Evolutionary conservation across 768 basidiomycete genomes (phyloP).

Genomic region (Hemileccinum impolitum): DNA sequence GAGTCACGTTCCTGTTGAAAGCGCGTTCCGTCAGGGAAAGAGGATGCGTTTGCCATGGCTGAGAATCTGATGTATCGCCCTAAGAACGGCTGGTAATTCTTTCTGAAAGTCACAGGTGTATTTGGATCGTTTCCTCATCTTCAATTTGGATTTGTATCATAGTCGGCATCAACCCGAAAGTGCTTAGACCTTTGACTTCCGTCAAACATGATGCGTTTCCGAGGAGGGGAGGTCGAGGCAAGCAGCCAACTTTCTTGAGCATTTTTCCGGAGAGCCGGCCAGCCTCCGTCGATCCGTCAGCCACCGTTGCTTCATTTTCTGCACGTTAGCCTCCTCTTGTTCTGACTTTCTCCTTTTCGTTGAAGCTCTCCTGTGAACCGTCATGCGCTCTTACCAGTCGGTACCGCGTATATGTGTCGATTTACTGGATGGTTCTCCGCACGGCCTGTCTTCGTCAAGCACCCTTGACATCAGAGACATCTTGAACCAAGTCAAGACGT

Average conservation of each 20-base stretch:
- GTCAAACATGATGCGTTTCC: background rate
- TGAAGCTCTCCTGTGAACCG: constrained; percentile 3
- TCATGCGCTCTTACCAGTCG: constrained; percentile 17
- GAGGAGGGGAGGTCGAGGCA: too few relatives aligned
- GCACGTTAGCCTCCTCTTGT: constrained; percentile 6
- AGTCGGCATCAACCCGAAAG: constrained; percentile 1
- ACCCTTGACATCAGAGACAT: constrained; percentile 29
- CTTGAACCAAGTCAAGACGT: constrained; percentile 9
- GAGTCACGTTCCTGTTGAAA: constrained; percentile 20
- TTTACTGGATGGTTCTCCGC: constrained; percentile 10
- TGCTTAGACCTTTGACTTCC: background rate
- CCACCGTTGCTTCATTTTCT: constrained; percentile 7
- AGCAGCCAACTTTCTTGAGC: background rate
- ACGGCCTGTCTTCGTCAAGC: constrained; percentile 16
- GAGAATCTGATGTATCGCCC: constrained; percentile 23
- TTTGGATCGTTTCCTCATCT: constrained; percentile 7
- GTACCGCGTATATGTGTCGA: constrained; percentile 24
- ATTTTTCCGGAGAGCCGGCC: constrained; percentile 5
- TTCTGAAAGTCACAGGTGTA: constrained; percentile 25
- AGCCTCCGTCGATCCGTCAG: constrained; percentile 25
- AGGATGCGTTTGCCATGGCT: constrained; percentile 30
- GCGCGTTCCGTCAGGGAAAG: constrained; percentile 24
- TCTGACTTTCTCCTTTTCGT: constrained; percentile 6
- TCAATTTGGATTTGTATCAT: constrained; percentile 11
- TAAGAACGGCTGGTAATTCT: constrained; percentile 5